phyloP scores from a whole-genome alignment of 176 grass and related monocot species.

The Oryza australiensis region DNA sequence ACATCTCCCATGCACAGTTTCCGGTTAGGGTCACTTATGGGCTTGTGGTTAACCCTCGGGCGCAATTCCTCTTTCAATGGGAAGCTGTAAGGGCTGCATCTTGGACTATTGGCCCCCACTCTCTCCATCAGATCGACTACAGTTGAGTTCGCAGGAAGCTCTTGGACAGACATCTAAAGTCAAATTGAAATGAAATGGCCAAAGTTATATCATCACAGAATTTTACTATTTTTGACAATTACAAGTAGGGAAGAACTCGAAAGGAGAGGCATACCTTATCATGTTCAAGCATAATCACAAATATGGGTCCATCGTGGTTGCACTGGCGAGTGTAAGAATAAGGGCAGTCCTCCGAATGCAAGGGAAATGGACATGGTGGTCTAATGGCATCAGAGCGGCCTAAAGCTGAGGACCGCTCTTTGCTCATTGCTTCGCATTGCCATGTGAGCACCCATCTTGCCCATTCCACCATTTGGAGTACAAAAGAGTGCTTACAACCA shows the following conservation, averaged over 20 bases:
- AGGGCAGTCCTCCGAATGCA: conserved; percentile 76
- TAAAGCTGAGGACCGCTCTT: conserved; percentile 31
- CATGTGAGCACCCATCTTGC: conserved; percentile 83
- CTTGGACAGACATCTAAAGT: conserved; percentile 90
- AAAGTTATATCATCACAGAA: neutral
- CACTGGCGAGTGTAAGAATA: conserved; percentile 67
- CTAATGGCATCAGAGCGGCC: conserved; percentile 33
- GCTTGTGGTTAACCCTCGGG: conserved; percentile 70
- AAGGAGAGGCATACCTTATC: conserved; percentile 62
- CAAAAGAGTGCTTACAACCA: conserved; percentile 61
- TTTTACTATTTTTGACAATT: neutral
- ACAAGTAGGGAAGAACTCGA: neutral
- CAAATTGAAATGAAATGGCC: neutral
- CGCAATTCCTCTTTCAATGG: conserved; percentile 81
- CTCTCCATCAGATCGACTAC: conserved; percentile 68
- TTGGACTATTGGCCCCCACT: conserved; percentile 50
- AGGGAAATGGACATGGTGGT: conserved; percentile 69
- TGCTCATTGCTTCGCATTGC: conserved; percentile 68
- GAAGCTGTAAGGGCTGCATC: conserved; percentile 66
- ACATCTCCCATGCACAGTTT: conserved; percentile 90
- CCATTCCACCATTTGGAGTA: conserved; percentile 93
- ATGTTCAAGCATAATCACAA: conserved; percentile 80
- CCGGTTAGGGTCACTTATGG: conserved; percentile 43
- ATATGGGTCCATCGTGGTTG: conserved; percentile 74
- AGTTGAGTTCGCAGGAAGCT: conserved; percentile 70